Conservation (phyloP, 345 rosid species). For the Euphorbia lathyris region DNA sequence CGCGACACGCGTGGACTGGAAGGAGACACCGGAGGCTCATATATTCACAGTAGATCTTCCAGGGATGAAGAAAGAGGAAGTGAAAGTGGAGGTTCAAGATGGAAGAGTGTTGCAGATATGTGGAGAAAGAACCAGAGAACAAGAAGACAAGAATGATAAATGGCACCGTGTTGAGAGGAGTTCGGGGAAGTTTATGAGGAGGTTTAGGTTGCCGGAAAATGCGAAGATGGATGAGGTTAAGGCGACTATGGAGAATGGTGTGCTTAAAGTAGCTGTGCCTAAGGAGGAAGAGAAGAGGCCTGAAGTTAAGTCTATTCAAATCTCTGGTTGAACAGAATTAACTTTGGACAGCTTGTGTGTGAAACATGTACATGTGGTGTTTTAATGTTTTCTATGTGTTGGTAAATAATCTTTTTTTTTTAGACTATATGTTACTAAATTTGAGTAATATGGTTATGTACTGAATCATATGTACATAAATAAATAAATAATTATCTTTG, state of each 20-base stretch:
- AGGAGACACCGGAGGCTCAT: constrained; percentile 4
- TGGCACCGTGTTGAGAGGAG: constrained; percentile 41
- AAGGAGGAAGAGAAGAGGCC: constrained; percentile 37
- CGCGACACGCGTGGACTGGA: constrained; percentile 5
- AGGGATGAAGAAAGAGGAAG: constrained; percentile 10
- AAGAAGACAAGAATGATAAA: constrained; percentile 34
- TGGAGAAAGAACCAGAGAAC: constrained; percentile 20
- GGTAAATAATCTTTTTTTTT: too few species aligned
- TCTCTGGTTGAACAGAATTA: constrained; percentile 1
- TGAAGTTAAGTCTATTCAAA: constrained; percentile 46
- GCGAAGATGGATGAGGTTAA: constrained; percentile 33
- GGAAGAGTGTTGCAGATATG: constrained; percentile 4
- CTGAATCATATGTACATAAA: too few species aligned
- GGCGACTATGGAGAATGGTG: constrained; percentile 45
- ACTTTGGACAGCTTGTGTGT: background rate
- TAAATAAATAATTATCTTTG: too few species aligned
- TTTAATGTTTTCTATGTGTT: too few species aligned
- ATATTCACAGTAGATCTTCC: constrained; percentile 3
- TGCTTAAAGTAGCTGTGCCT: constrained; percentile 42
- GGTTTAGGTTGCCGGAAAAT: constrained; percentile 41
- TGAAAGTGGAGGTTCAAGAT: background rate
- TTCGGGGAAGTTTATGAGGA: constrained; percentile 36
- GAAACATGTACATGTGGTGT: too few species aligned
- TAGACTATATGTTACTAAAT: too few species aligned
- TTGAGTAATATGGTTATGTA: too few species aligned